Percentiles rank a stretch among this genome's conserved stretches.
phyloP scores from a whole-genome alignment of 2,329 filamentous ascomycete genomes.

The Cercospora sp. region DNA sequence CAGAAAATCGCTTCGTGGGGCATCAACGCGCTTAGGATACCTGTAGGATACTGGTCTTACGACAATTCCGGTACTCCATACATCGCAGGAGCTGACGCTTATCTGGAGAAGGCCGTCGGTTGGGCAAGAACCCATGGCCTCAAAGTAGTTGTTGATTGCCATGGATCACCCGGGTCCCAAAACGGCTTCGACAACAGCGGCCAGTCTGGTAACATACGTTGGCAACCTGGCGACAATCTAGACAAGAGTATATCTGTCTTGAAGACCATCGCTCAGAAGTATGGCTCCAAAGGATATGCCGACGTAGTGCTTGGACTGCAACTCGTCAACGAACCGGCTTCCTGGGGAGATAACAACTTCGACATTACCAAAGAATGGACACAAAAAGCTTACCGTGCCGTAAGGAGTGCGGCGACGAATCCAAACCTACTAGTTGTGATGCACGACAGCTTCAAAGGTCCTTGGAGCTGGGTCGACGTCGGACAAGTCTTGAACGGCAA shows the following conservation, averaged over 20 bases:
- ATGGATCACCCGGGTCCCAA: constrained; percentile 52
- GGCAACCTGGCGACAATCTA: constrained; percentile 38
- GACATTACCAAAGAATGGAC: constrained; percentile 40
- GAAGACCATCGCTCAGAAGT: constrained; percentile 43
- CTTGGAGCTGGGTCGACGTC: constrained; percentile 37
- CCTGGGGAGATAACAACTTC: constrained; percentile 40
- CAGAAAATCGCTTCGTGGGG: constrained; percentile 41
- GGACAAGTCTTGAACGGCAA: constrained; percentile 32
- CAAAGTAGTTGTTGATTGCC: constrained; percentile 54
- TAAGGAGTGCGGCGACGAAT: constrained; percentile 38
- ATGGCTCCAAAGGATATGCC: constrained; percentile 41
- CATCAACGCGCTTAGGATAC: constrained; percentile 48
- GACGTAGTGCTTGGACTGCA: constrained; percentile 48
- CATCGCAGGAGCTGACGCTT: constrained; percentile 47
- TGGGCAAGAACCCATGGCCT: constrained; percentile 44
- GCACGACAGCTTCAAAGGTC: constrained; percentile 43
- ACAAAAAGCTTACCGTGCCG: constrained; percentile 38
- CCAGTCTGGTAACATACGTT: constrained; percentile 26
- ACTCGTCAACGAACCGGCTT: constrained; percentile 48
- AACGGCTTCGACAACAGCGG: constrained; percentile 51
- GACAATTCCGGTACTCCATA: constrained; percentile 47
- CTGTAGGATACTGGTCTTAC: constrained; percentile 56
- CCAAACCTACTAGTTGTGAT: constrained; percentile 41
- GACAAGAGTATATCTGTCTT: constrained; percentile 42
- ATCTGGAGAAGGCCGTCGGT: constrained; percentile 50